phyloP scores from a whole-genome alignment of 2,329 filamentous ascomycete species.

The Fusarium setosum region DNA sequence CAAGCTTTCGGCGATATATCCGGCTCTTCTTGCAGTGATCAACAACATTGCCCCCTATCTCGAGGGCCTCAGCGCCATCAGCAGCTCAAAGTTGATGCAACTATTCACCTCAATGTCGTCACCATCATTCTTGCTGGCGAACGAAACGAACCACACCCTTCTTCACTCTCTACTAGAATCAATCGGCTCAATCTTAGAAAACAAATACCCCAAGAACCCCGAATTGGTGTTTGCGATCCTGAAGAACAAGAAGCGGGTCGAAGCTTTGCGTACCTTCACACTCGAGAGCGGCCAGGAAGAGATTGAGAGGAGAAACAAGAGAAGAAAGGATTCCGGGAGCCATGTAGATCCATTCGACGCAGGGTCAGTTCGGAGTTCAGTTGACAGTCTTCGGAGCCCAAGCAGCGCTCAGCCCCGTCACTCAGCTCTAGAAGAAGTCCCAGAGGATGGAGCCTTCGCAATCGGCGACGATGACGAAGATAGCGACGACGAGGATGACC shows the following conservation, averaged over 20 bases:
- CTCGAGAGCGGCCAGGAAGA: constrained; percentile 93
- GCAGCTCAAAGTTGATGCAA: constrained; percentile 86
- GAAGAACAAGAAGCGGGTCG: constrained; percentile 84
- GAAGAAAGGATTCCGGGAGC: constrained; percentile 71
- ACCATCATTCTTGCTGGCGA: constrained; percentile 90
- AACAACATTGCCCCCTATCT: constrained; percentile 92
- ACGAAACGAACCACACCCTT: constrained; percentile 88
- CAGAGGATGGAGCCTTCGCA: constrained; percentile 82
- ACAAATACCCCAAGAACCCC: constrained; percentile 85
- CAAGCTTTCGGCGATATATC: constrained; percentile 90
- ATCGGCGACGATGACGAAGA: constrained; percentile 87
- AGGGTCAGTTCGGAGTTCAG: constrained; percentile 68
- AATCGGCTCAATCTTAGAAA: constrained; percentile 89
- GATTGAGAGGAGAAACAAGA: constrained; percentile 81
- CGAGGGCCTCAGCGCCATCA: constrained; percentile 77
- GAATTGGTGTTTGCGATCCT: constrained; percentile 84
- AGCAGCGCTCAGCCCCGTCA: constrained; percentile 44
- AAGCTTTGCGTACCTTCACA: constrained; percentile 87
- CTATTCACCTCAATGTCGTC: constrained; percentile 93
- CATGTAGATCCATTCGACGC: constrained; percentile 62
- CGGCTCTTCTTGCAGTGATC: constrained; percentile 89
- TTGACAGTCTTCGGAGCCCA: constrained; percentile 76
- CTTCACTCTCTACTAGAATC: constrained; percentile 87
- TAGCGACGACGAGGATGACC: constrained; percentile 60
- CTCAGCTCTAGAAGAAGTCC: constrained; percentile 46